Evolutionary conservation across 2,329 filamentous ascomycete genomes (phyloP).

Genomic region (Microdochium trichocladiopsis): DNA sequence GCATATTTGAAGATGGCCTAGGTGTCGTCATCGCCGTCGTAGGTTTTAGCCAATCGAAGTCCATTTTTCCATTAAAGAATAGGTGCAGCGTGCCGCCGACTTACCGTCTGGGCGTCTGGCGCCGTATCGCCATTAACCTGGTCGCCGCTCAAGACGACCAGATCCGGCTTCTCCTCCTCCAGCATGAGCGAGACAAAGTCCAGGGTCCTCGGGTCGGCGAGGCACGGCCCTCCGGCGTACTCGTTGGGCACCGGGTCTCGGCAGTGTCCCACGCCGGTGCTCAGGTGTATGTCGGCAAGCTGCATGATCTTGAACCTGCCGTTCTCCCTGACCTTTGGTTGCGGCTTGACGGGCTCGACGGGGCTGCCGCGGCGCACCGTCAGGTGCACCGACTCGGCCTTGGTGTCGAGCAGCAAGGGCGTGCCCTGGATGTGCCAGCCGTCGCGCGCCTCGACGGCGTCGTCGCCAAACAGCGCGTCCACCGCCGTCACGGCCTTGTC

Average conservation of each 20-base stretch:
- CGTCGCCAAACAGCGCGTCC: conserved; percentile 82
- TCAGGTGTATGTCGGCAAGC: conserved; percentile 87
- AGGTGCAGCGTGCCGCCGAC: too few relatives aligned
- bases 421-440: conserved; percentile 78
- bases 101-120: conserved; percentile 78
- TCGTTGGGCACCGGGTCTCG: conserved; percentile 76
- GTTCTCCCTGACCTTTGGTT: conserved; percentile 74
- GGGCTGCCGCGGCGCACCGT: conserved; percentile 69
- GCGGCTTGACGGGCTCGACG: conserved; percentile 57
- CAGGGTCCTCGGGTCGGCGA: conserved; percentile 84
- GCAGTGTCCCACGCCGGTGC: conserved; percentile 80
- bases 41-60: too few relatives aligned
- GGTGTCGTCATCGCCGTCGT: conserved; percentile 10
- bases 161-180: conserved; percentile 87
- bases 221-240: conserved; percentile 69
- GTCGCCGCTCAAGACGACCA: conserved; percentile 88
- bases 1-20: conserved; percentile 91
- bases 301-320: conserved; percentile 98
- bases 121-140: conserved; percentile 93
- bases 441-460: conserved; percentile 81
- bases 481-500: conserved; percentile 70
- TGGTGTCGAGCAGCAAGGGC: conserved; percentile 62
- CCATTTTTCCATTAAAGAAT: too few relatives aligned
- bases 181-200: conserved; percentile 80
- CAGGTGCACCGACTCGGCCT: conserved; percentile 62